phyloP scores from a whole-genome alignment of 805 yeast genomes.

The Yarrowia divulgata region DNA sequence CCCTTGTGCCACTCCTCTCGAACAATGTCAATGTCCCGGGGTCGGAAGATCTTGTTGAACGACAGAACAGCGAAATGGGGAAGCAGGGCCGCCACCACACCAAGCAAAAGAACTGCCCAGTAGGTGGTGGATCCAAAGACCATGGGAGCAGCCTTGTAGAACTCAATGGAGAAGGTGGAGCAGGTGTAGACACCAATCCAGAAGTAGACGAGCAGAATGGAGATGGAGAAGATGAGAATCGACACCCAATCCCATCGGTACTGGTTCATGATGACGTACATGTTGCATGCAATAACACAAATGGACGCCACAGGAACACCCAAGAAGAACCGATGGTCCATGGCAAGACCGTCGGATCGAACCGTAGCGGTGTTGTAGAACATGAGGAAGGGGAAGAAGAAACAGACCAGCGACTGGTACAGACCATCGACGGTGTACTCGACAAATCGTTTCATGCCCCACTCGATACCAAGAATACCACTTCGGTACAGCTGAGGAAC shows the following conservation, averaged over 20 bases:
- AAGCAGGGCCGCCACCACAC: constrained; percentile 60
- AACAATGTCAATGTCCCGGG: constrained; percentile 73
- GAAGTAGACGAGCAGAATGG: constrained; percentile 64
- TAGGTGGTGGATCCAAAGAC: constrained; percentile 66
- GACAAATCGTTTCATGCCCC: constrained; percentile 67
- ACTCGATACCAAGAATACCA: constrained; percentile 72
- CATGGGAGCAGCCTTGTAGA: constrained; percentile 69
- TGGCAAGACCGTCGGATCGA: constrained; percentile 57
- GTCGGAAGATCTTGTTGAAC: constrained; percentile 59
- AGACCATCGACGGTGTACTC: constrained; percentile 74
- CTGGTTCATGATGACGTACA: constrained; percentile 72
- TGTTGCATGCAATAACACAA: constrained; percentile 68
- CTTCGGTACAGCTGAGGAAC: constrained; percentile 75
- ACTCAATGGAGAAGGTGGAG: constrained; percentile 59
- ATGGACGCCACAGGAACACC: constrained; percentile 69
- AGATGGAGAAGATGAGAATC: constrained; percentile 59
- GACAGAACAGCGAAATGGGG: constrained; percentile 68
- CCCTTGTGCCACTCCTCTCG: constrained; percentile 67
- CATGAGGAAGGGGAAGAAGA: constrained; percentile 71
- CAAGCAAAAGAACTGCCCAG: constrained; percentile 70
- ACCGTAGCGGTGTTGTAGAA: constrained; percentile 56
- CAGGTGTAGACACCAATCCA: constrained; percentile 87
- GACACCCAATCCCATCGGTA: constrained; percentile 81
- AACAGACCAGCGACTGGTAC: constrained; percentile 74
- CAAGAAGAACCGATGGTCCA: constrained; percentile 74